A percentile compares a stretch with the other conserved stretches of the same genome.
Conservation (phyloP, 1,139 yeast species). For the Geotrichum citri-aurantii region DNA sequence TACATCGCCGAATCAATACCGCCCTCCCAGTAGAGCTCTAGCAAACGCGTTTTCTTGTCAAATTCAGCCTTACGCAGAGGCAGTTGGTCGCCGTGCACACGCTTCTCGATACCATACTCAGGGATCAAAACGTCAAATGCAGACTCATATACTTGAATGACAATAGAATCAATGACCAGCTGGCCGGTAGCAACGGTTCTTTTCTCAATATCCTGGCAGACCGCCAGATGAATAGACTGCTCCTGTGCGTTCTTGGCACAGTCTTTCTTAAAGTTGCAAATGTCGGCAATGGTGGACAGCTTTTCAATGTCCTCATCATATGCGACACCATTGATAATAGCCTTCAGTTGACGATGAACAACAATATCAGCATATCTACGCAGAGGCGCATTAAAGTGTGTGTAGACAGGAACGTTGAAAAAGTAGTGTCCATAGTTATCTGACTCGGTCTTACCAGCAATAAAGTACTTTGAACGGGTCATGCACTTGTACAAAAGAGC, state of each 20-base stretch:
- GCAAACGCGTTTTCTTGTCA: constrained; percentile 57
- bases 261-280: constrained; percentile 91
- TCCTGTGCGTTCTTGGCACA: constrained; percentile 92
- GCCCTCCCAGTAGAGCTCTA: constrained; percentile 88
- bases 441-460: constrained; percentile 83
- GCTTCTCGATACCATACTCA: constrained; percentile 91
- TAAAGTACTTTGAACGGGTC: constrained; percentile 78
- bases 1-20: constrained; percentile 89
- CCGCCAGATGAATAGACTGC: constrained; percentile 81
- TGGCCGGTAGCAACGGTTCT: constrained; percentile 66
- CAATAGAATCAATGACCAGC: constrained; percentile 76
- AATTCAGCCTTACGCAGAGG: constrained; percentile 92
- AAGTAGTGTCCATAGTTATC: constrained; percentile 71
- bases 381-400: constrained; percentile 91
- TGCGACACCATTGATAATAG: constrained; percentile 44
- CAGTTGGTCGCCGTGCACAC: constrained; percentile 96
- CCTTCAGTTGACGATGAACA: constrained; percentile 85
- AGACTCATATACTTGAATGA: constrained; percentile 89
- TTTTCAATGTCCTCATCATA: constrained; percentile 60
- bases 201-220: constrained; percentile 79
- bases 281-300: constrained; percentile 76
- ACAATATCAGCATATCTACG: constrained; percentile 88
- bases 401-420: constrained; percentile 75
- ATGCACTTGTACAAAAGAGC: constrained; percentile 74
- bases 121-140: constrained; percentile 93